These are phyloP conservation scores for Neotropicomus parvogracilis DNA, from an alignment of 1,284 basidiomycete genomes.

Conservation along the genomic window DNA sequence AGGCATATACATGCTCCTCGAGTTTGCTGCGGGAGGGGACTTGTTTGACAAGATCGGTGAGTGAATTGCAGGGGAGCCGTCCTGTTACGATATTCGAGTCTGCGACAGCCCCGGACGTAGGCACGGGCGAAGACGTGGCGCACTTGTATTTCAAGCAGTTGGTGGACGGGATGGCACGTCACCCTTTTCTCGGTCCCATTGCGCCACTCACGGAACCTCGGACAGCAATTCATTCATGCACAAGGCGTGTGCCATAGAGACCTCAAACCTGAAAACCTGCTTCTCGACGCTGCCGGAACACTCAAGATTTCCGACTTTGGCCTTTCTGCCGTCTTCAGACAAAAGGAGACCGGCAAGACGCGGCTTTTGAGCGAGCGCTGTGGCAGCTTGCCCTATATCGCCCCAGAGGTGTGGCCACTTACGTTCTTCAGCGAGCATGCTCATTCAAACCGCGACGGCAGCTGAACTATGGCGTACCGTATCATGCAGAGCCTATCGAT, in stretches of 20 bases:
- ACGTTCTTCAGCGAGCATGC: neutral
- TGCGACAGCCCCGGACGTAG: conserved; percentile 65
- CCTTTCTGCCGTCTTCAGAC: conserved; percentile 85
- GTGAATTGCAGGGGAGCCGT: conserved; percentile 13
- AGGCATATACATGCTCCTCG: conserved; percentile 90
- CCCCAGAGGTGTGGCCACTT: conserved; percentile 72
- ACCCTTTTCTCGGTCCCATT: neutral
- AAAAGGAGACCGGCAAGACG: conserved; percentile 80
- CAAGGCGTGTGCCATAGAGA: conserved; percentile 96
- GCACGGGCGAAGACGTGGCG: conserved; percentile 83
- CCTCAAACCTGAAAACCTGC: conserved; percentile 93
- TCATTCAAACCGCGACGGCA: conserved; percentile 24
- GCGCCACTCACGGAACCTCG: conserved; percentile 9
- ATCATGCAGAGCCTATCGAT: conserved; percentile 90
- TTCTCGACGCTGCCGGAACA: conserved; percentile 74
- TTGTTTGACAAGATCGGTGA: conserved; percentile 97
- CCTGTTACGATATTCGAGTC: neutral
- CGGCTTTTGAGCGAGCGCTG: conserved; percentile 75
- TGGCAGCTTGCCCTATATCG: conserved; percentile 93
- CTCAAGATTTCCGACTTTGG: conserved; percentile 97
- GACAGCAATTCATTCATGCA: conserved; percentile 76
- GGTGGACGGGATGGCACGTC: conserved; percentile 69
- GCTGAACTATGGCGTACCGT: conserved; percentile 56
- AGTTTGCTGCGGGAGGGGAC: conserved; percentile 91
- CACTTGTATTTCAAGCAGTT: conserved; percentile 92